A percentile compares a stretch with the other conserved stretches of the same genome.
Evolutionary conservation across 148 eudicot species (phyloP).

Genomic region (Chenopodium suecicum): DNA sequence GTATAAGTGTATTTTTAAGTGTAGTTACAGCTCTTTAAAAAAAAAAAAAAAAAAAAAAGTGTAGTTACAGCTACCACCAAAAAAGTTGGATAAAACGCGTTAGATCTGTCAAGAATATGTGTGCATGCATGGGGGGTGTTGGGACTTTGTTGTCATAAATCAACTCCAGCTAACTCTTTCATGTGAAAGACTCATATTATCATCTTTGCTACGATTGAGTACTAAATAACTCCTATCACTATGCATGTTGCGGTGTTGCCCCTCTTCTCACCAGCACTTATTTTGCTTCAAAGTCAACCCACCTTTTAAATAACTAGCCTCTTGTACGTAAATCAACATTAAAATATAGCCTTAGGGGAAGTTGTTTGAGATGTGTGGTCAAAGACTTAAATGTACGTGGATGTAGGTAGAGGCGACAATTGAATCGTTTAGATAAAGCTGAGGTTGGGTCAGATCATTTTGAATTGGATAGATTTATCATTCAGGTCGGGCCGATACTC

Average conservation of each 20-base stretch:
- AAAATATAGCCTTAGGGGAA: too few species aligned
- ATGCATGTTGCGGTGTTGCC: background rate
- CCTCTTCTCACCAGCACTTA: background rate
- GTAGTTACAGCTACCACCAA: background rate
- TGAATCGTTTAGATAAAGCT: too few species aligned
- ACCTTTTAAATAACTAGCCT: background rate
- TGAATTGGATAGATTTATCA: too few species aligned
- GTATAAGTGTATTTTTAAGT: too few species aligned
- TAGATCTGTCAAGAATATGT: slow-evolving; percentile 16
- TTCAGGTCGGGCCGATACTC: too few species aligned
- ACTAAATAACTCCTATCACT: background rate
- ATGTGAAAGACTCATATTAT: slow-evolving; percentile 6
- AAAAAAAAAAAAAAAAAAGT: too few species aligned
- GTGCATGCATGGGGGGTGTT: slow-evolving; percentile 10
- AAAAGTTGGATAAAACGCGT: slow-evolving; percentile 9
- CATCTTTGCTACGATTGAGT: too few species aligned
- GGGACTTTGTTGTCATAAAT: background rate
- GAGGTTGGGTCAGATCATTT: too few species aligned
- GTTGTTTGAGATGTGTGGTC: too few species aligned
- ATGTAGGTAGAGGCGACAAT: too few species aligned
- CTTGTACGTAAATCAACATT: background rate
- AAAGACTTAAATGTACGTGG: too few species aligned
- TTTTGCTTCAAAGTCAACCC: slow-evolving; percentile 1
- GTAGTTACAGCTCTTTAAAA: too few species aligned
- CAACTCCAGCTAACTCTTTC: background rate